These are phyloP conservation scores for Trichoderma parareesei DNA, from an alignment of 495 filamentous ascomycete species.

Conservation along the genomic window DNA sequence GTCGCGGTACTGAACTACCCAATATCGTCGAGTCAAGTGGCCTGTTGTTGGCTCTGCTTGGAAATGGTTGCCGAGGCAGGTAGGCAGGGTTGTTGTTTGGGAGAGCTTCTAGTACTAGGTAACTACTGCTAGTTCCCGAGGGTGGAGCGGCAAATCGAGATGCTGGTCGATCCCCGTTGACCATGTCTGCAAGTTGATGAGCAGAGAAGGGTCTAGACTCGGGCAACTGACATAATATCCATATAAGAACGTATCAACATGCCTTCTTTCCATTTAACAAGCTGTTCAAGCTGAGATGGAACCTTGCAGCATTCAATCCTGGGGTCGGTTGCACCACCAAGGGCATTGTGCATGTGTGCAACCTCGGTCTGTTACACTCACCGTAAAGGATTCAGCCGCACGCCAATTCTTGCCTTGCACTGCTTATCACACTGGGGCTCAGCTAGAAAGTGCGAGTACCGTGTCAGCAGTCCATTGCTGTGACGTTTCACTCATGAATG, in stretches of 20 bases:
- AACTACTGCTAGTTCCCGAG: too few relatives aligned
- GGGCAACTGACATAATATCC: neutral
- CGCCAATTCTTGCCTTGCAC: neutral
- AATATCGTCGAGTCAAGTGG: too few relatives aligned
- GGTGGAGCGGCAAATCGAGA: neutral
- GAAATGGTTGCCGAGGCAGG: neutral
- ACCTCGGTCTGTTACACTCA: neutral
- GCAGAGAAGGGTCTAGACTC: neutral
- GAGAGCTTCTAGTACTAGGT: too few relatives aligned
- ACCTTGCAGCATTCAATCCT: too few relatives aligned
- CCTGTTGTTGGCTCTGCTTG: neutral
- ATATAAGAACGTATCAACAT: neutral
- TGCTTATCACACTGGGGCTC: neutral
- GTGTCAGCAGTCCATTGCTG: neutral
- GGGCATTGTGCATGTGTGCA: neutral
- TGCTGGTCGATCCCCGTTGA: neutral
- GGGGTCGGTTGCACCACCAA: too few relatives aligned
- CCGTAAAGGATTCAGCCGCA: neutral
- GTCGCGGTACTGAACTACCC: too few relatives aligned
- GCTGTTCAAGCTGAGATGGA: neutral
- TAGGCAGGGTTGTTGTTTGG: neutral
- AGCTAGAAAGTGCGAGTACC: neutral
- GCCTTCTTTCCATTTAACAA: neutral
- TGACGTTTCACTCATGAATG: neutral
- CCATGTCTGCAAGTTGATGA: neutral